Evolutionary conservation across 2,329 filamentous ascomycete genomes (phyloP), one percentile per base, ranked within the genome.

Genomic region (Helminthosporium solani): DNA sequence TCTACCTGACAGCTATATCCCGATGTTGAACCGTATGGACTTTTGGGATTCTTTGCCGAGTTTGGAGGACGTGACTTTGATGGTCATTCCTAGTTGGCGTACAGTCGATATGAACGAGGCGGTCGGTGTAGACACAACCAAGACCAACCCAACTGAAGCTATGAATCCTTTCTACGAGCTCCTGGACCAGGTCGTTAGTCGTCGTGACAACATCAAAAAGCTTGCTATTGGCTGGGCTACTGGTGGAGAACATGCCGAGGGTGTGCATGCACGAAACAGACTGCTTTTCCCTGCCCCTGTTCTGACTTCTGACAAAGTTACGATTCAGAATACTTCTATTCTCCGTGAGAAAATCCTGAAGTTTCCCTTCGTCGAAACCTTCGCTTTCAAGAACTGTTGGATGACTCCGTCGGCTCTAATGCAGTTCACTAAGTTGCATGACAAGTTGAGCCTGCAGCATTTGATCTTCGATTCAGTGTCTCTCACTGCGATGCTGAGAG

Each of bases 381-480:
- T 89, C 2, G 83, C 78, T 0, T 70, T 88, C 7, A 81, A 81
- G 54, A 88, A 88, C 56, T 87, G 85, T 67, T 88, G 85, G 84
- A 71, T 82, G 11, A 78, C 78, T 2, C 84, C 85, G 0, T 72
- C 78, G 33, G 73, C 82, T 1, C 72, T 88, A 25, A 59, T 77
- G 25, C 70, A 75, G 9, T 74, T 84, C 41, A 68, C 84, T 47
- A 68, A 70, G 2, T 62, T 66, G 3, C 78, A 84, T 64, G 72
- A 75, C 16, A 60, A 69, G 4, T 61, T 67, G 7, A 72, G 65
- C 2, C 65, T 88, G 11, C 72, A 78, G 50, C 76, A 74, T 16
- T 63, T 88, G 14, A 76, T 76, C 7, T 69, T 88, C 2, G 77
- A 86, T 54, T 84, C 83, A 0, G 81, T 88, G 0, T 88, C 85